phyloP scores from a whole-genome alignment of 31 red algal species.

The Odonthalia washingtoniensis region DNA sequence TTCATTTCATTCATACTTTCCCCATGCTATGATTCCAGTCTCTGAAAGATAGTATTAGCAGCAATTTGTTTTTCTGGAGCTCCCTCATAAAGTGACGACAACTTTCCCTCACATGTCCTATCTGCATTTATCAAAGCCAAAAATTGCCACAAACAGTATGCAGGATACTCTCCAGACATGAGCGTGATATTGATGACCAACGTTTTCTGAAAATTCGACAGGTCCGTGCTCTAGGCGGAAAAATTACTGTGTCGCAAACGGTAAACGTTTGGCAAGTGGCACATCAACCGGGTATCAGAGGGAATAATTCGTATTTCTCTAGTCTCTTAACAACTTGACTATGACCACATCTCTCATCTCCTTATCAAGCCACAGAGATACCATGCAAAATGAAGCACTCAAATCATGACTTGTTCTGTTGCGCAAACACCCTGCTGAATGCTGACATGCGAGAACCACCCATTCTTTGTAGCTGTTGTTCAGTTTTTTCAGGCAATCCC shows the following conservation, averaged over 20 bases:
- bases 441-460: conserved; percentile 71
- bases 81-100: conserved; percentile 67
- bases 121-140: conserved; percentile 78
- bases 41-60: conserved; percentile 86
- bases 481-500: conserved; percentile 58
- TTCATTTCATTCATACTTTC: conserved; percentile 65
- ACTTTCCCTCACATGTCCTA: conserved; percentile 59
- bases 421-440: conserved; percentile 76
- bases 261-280: conserved; percentile 64
- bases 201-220: conserved; percentile 58
- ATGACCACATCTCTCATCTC: conserved; percentile 55
- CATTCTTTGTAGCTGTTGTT: conserved; percentile 55
- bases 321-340: background rate
- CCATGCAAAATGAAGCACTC: conserved; percentile 72
- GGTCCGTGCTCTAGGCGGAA: conserved; percentile 52
- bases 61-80: conserved; percentile 78
- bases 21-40: conserved; percentile 39
- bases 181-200: conserved; percentile 46
- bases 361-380: conserved; percentile 74
- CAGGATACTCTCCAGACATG: conserved; percentile 67
- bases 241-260: conserved; percentile 62
- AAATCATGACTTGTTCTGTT: conserved; percentile 61
- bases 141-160: conserved; percentile 90
- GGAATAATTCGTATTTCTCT: background rate
- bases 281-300: conserved; percentile 35